Conservation (phyloP, 1,284 basidiomycete species). For the Boletus hoseneyae region DNA sequence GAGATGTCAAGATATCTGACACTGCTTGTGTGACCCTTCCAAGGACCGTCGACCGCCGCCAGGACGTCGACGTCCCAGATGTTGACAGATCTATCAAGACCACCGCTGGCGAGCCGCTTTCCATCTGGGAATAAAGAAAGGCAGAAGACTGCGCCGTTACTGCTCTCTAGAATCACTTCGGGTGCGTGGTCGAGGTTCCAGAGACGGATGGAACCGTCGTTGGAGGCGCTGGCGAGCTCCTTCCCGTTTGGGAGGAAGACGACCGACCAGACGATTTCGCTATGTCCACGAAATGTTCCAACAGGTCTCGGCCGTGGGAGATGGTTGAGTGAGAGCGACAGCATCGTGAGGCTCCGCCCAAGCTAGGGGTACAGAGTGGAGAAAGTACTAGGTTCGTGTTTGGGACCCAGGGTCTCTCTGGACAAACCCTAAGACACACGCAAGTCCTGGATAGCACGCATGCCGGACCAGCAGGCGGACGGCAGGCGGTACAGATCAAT, state of each 20-base stretch:
- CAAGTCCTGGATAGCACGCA: slow-evolving; percentile 31
- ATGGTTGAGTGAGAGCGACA: slow-evolving; percentile 33
- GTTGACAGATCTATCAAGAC: slow-evolving; percentile 31
- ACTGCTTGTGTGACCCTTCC: slow-evolving; percentile 26
- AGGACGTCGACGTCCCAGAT: slow-evolving; percentile 28
- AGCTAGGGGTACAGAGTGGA: slow-evolving; percentile 26
- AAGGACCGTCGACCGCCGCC: slow-evolving; percentile 19
- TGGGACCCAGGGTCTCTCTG: slow-evolving; percentile 28
- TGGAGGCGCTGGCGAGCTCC: slow-evolving; percentile 28
- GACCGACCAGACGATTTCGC: slow-evolving; percentile 29
- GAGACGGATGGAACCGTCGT: slow-evolving; percentile 30
- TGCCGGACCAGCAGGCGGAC: slow-evolving; percentile 33
- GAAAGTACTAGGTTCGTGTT: slow-evolving; percentile 23
- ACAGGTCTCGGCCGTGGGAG: slow-evolving; percentile 25
- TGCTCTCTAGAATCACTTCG: slow-evolving; percentile 26
- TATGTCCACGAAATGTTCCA: slow-evolving; percentile 25
- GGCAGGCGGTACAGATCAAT: slow-evolving; percentile 34
- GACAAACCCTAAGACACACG: slow-evolving; percentile 32
- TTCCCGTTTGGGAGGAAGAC: slow-evolving; percentile 28
- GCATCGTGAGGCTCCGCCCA: slow-evolving; percentile 23
- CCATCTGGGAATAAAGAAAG: slow-evolving; percentile 30
- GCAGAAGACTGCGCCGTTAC: slow-evolving; percentile 25
- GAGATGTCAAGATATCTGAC: slow-evolving; percentile 31
- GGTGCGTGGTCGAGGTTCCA: slow-evolving; percentile 28
- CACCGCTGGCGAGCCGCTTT: slow-evolving; percentile 28